Conservation (phyloP, 2,329 filamentous ascomycete species). For the Rutstroemia sp. region DNA sequence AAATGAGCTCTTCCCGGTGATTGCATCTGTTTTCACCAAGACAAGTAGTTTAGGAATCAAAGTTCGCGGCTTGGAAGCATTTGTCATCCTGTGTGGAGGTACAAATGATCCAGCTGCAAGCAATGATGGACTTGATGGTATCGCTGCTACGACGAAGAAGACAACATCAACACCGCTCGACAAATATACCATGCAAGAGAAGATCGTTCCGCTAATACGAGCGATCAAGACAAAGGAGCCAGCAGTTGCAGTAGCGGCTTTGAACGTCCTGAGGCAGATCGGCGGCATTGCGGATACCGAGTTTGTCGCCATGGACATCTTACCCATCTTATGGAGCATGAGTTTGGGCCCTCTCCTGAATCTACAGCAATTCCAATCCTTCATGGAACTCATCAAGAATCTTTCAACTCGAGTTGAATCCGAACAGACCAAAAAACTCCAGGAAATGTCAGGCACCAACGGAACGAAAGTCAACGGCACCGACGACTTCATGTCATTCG, state of each 20-base stretch:
- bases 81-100: slow-evolving; percentile 83
- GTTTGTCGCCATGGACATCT: slow-evolving; percentile 83
- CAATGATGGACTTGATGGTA: slow-evolving; percentile 70
- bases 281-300: slow-evolving; percentile 43
- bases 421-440: slow-evolving; percentile 82
- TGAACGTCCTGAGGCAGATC: slow-evolving; percentile 78
- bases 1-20: slow-evolving; percentile 89
- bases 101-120: slow-evolving; percentile 42
- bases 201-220: slow-evolving; percentile 83
- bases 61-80: slow-evolving; percentile 82
- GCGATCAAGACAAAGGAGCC: slow-evolving; percentile 97
- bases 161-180: slow-evolving; percentile 75
- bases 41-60: slow-evolving; percentile 95
- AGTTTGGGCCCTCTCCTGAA: slow-evolving; percentile 83
- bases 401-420: slow-evolving; percentile 76
- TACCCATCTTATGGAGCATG: slow-evolving; percentile 89
- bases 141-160: slow-evolving; percentile 45
- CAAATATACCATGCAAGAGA: slow-evolving; percentile 98
- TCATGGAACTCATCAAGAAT: slow-evolving; percentile 81
- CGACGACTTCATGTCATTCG: slow-evolving; percentile 66
- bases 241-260: slow-evolving; percentile 89
- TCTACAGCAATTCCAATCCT: slow-evolving; percentile 78
- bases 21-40: slow-evolving; percentile 83
- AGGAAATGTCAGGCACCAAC: slow-evolving; percentile 64
- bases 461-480: slow-evolving; percentile 42